Conservation (phyloP, 805 yeast species). For the Candida broadrunensis region DNA sequence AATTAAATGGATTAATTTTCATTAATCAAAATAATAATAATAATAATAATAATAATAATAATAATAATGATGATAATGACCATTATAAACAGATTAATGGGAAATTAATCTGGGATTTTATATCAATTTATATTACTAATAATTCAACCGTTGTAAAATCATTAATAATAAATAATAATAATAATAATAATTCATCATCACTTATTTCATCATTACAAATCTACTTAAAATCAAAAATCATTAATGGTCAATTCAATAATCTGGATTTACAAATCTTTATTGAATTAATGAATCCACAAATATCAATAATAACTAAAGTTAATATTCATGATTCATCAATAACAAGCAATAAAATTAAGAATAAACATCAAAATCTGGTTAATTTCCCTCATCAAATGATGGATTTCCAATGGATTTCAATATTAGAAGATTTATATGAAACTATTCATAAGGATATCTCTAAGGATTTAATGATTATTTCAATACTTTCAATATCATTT, state of each 20-base stretch:
- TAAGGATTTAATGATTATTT: conserved; percentile 49
- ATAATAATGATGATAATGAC: conserved; percentile 37
- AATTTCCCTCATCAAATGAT: conserved; percentile 56
- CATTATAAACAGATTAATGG: conserved; percentile 29
- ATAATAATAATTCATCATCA: not conserved
- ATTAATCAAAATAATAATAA: too few species aligned
- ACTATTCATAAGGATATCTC: conserved; percentile 47
- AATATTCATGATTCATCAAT: not conserved
- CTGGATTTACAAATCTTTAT: conserved; percentile 47
- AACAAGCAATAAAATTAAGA: not conserved
- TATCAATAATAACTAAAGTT: not conserved
- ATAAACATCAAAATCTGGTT: not conserved
- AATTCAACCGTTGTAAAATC: conserved; percentile 46
- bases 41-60: too few species aligned
- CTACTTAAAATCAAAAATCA: conserved; percentile 45
- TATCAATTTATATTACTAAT: conserved; percentile 48
- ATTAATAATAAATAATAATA: conserved; percentile 18
- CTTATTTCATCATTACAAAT: conserved; percentile 36
- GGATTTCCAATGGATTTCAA: conserved; percentile 53
- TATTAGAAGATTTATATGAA: conserved; percentile 40
- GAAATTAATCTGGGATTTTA: conserved; percentile 63
- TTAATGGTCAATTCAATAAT: conserved; percentile 43
- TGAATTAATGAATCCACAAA: conserved; percentile 42
- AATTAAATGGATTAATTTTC: conserved; percentile 43
- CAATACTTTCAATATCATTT: conserved; percentile 48